Conservation (phyloP, 1,284 basidiomycete genomes). For the Singerocomus inundabilis region DNA sequence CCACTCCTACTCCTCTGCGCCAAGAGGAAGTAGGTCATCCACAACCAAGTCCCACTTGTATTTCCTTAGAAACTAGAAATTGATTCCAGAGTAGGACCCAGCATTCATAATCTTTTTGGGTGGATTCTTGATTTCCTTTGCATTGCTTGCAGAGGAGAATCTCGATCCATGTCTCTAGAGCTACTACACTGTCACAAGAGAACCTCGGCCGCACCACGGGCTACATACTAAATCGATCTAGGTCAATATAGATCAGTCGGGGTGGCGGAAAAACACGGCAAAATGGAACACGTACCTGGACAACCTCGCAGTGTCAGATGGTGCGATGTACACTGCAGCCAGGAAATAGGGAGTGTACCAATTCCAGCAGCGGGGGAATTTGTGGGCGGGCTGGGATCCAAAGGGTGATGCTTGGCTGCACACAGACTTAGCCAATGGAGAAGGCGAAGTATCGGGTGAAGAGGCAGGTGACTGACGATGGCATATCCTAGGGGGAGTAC, state of each 20-base stretch:
- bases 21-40: constrained; percentile 65
- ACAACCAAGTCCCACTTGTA: constrained; percentile 63
- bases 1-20: constrained; percentile 46
- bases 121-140: constrained; percentile 46
- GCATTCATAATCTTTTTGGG: constrained; percentile 53
- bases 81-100: constrained; percentile 42
- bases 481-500: too few relatives aligned
- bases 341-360: too few relatives aligned
- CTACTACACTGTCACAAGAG: constrained; percentile 6
- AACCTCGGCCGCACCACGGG: not conserved
- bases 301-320: constrained; percentile 5
- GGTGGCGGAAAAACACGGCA: not conserved
- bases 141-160: constrained; percentile 63
- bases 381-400: too few relatives aligned
- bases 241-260: not conserved
- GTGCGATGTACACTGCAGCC: too few relatives aligned
- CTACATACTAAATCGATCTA: constrained; percentile 62
- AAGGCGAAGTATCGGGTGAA: too few relatives aligned
- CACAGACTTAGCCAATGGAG: too few relatives aligned
- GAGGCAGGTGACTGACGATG: too few relatives aligned
- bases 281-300: constrained; percentile 44
- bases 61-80: constrained; percentile 58
- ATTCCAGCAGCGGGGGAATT: too few relatives aligned
- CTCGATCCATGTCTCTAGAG: constrained; percentile 47
- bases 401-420: too few relatives aligned